Evolutionary conservation across 306 rosid species (phyloP), one percentile per base, ranked within the genome.

Genomic region (Quercus rubra): DNA sequence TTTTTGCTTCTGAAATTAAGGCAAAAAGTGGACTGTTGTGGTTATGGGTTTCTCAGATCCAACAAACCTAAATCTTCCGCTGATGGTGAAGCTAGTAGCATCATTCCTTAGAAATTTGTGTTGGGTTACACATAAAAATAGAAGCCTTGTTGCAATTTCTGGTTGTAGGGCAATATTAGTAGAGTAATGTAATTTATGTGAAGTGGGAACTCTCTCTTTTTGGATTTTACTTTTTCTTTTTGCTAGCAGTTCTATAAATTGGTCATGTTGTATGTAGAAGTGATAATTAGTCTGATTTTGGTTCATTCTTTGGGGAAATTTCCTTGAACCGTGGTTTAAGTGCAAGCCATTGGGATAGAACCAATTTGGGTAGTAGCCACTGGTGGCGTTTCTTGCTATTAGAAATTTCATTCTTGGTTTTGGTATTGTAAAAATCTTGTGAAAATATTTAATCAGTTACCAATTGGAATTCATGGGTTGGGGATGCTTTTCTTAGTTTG

Each of bases 1-100:
- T 90, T 77, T 54, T 41, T 88, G 72, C 20, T 92, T 19, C 55
- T 92, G 41, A 92, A 90, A 64, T 73, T 89, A 70, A 88, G 96
- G 76, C 93, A 92, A 41, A 41, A 41, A 62, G 14, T 89, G 67
- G 87, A 90, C 13, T 88, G 78, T 68, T 33, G 73, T 56, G 71
- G 52, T 17, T 71, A 75, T 30, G 85, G 90, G 13, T 55, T 54
- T 69, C 63, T 30, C 23, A 21, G 4, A 0, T 75, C 80, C 3
- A 66, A 69, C 2, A 81, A 80, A n/a, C 1, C 23, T 30, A 80
- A 85, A 70, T 79, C 86, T 2, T 56, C 86, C 7, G 5, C 17
- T 13, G 91, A 87, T 5, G 87, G 81, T 17, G 88, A 85, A 70
- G 21, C 72, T 63, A 55, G 41, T 33, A 76, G 54, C 49, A 76